Base-by-base conservation (phyloP, 2,329 filamentous ascomycete species). In the Colletotrichum sp. region DNA sequence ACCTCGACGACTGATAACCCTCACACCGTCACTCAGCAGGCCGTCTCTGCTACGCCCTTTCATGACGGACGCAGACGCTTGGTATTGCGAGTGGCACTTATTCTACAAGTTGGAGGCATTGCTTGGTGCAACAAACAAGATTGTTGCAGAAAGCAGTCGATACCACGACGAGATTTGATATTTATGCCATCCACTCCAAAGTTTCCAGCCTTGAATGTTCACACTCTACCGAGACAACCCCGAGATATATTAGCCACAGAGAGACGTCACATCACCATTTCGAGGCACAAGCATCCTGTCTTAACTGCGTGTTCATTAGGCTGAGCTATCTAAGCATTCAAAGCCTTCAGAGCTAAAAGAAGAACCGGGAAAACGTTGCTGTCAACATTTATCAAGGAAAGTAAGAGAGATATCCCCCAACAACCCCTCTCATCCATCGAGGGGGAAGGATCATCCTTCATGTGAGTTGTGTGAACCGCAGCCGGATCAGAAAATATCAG, bases 281-380 rank as follows among this genome's bases (percentile, higher is more conserved):
- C 7, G 8, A 7, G 16, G 52, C 18, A 24, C 18, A n/a, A 1
- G 16, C 2, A 15, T 55, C 34, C 32, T 57, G 18, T 66, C 32
- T 55, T 59, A 69, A 76, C 67, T 76, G 32, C 71, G 55, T 76
- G 18, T 67, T 74, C 63, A 74, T 77, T 77, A 67, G 76, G 76
- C 76, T 32, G 74, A 76, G 76, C 76, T 77, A 74, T 77, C 76
- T 77, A 77, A 77, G 74, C 76, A 71, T 74, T 77, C 76, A 66
- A 77, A 76, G 76, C 74, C 76, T 66, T 55, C 26, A 61, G 43
- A 64, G 61, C 34, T 64, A 24, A 64, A 64, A 61, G 43, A 48
- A 21, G 43, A 64, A 43, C 30, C 48, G 43, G 69, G 48, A 74
- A 26, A 30, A 59, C 57, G 52, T 28, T 61, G 32, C 36, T n/a